Evolutionary conservation across 2,329 filamentous ascomycete genomes (phyloP).

Genomic region (Bimuria novae-zelandiae): DNA sequence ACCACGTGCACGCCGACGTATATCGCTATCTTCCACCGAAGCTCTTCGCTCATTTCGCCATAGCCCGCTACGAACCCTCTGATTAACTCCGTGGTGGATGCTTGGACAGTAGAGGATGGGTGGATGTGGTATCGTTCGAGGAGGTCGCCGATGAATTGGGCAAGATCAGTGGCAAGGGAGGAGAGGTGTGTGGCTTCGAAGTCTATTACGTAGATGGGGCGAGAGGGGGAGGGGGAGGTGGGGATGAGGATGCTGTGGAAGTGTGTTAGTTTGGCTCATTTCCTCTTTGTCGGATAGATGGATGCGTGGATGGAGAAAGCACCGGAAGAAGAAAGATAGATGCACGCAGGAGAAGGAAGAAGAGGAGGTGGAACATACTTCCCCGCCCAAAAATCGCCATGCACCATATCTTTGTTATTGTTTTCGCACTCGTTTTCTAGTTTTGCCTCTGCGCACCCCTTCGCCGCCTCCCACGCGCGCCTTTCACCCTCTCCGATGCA

Average conservation of each 20-base stretch:
- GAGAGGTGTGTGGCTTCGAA: conserved; percentile 11
- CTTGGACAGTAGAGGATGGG: neutral
- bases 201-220: conserved; percentile 12
- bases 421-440: neutral
- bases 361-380: conserved; percentile 9
- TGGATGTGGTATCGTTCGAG: conserved; percentile 7
- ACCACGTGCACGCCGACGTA: conserved; percentile 11
- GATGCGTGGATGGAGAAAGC: neutral
- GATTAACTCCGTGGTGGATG: neutral
- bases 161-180: conserved; percentile 6
- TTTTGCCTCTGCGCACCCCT: neutral
- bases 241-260: too few relatives aligned
- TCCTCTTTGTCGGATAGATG: neutral
- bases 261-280: too few relatives aligned
- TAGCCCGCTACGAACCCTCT: neutral
- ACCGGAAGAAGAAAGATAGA: neutral
- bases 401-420: conserved; percentile 5
- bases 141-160: conserved; percentile 12
- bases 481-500: neutral
- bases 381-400: conserved; percentile 18
- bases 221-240: too few relatives aligned
- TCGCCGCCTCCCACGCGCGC: conserved; percentile 4
- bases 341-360: neutral
- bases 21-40: conserved; percentile 7
- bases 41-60: conserved; percentile 3